Conservation (phyloP, 495 filamentous ascomycete species). For the Xylaria nigripes region DNA sequence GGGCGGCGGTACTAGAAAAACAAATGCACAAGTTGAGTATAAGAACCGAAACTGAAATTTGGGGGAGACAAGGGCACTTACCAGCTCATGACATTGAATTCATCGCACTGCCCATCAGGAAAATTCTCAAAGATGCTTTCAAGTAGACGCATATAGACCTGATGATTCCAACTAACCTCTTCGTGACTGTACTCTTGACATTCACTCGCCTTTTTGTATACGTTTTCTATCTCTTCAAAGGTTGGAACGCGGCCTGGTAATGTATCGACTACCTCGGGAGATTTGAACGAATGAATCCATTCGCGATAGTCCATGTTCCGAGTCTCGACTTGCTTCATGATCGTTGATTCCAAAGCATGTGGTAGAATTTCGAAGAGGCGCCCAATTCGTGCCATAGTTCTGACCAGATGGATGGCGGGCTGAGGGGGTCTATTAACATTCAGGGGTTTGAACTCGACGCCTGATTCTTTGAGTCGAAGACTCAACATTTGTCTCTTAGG, state of each 20-base stretch:
- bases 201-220: not conserved
- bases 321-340: too few species aligned
- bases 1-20: not conserved
- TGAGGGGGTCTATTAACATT: not conserved
- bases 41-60: not conserved
- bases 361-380: not conserved
- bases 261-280: not conserved
- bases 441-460: not conserved
- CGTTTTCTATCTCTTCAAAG: not conserved
- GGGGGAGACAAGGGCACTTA: too few species aligned
- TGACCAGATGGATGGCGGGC: not conserved
- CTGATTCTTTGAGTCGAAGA: not conserved
- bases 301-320: not conserved
- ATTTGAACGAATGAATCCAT: not conserved
- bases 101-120: not conserved
- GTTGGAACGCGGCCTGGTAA: not conserved
- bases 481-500: slow-evolving; percentile 7
- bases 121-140: not conserved
- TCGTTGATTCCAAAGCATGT: too few species aligned
- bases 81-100: not conserved
- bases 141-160: not conserved
- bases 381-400: not conserved
- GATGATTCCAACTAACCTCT: not conserved
- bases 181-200: slow-evolving; percentile 1
- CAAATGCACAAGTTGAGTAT: not conserved